Evolutionary conservation across 73 alveolate genomes (phyloP), one percentile per base, ranked within the genome.

Genomic region (Paramecium caudatum): DNA sequence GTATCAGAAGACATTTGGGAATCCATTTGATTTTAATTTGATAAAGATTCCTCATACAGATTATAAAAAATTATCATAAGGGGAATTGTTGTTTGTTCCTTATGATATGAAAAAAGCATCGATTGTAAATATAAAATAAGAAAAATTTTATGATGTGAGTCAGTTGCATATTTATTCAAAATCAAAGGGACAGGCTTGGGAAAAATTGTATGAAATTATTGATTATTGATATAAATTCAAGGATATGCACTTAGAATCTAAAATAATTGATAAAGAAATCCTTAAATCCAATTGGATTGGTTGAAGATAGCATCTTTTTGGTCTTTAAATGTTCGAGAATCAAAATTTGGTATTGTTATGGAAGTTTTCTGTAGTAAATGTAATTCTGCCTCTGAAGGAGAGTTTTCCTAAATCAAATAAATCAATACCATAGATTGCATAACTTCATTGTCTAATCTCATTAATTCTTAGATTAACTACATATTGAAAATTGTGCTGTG

Each of bases 31-130:
- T 37, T 68, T 68, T 68, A 37, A 68, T 37, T 17, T 68, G 13
- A 68, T 68, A 13, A 68, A 37, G 15, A 68, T 68, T 33, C 84
- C 84, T 0, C 84, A 68, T 68, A 25, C 25, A 34, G 84, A 68
- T 68, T 68, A 32, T 30, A 68, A 8, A 68, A 68, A 34, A 37
- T 16, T 34, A 15, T 0, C 84, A 2, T 12, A 32, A 68, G 50
- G 50, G 19, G 55, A 68, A 2, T 25, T 25, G 2, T 68, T 68
- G 37, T 68, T 9, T 19, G 37, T 68, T 15, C 84, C 84, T 37
- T 68, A 68, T 33, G 84, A 68, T 32, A 32, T 68, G 84, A 12
- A 25, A 68, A 43, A 68, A 33, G 47, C 84, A 33, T 32, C 17
- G 17, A 68, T 68, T 32, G 84, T 68, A 0, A 68, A 68, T 32